Conservation (phyloP, 2,329 filamentous ascomycete genomes). For the Trichophyton mentagrophytes region DNA sequence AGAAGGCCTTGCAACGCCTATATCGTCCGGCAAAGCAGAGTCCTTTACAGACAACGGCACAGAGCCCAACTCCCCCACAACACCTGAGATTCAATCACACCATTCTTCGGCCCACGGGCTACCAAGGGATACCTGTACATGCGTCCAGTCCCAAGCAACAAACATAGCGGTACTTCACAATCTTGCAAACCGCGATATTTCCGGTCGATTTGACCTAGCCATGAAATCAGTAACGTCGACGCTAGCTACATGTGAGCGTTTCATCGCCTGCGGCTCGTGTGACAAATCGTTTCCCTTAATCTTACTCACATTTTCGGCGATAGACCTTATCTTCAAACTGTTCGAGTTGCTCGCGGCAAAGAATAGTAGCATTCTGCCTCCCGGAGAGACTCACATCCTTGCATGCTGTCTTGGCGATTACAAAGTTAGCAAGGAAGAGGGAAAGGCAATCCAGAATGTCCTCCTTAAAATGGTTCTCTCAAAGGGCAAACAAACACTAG, state of each 20-base stretch:
- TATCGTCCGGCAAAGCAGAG: not conserved
- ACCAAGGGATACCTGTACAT: not conserved
- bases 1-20: not conserved
- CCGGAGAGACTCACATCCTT: not conserved
- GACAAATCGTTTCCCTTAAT: not conserved
- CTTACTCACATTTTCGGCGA: conserved; percentile 4
- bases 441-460: conserved; percentile 1
- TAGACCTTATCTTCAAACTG: conserved; percentile 5
- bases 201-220: not conserved
- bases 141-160: not conserved
- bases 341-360: conserved; percentile 1
- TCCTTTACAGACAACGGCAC: not conserved
- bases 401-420: conserved; percentile 1
- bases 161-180: not conserved
- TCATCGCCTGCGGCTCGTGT: not conserved
- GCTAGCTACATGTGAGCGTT: not conserved
- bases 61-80: not conserved
- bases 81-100: not conserved
- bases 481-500: conserved; percentile 1
- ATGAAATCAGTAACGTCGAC: not conserved
- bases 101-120: not conserved
- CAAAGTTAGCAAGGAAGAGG: conserved; percentile 5
- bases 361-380: not conserved
- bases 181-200: not conserved
- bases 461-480: conserved; percentile 5